These are phyloP conservation scores for Cladosporium halotolerans DNA, from an alignment of 2,329 filamentous ascomycete species.

Conservation along the genomic window DNA sequence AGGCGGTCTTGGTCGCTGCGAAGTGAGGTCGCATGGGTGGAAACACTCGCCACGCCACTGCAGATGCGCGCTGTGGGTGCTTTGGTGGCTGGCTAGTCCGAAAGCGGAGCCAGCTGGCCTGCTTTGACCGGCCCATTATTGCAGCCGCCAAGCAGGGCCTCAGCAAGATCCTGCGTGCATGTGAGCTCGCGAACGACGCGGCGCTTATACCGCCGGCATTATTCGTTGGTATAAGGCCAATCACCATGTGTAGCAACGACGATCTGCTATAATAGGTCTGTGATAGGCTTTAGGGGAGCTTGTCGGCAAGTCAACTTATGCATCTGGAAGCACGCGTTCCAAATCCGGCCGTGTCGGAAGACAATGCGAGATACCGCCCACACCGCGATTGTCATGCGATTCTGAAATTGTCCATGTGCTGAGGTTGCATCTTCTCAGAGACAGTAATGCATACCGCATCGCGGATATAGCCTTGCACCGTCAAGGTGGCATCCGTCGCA, in stretches of 20 bases:
- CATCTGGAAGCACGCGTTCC: background rate
- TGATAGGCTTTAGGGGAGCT: background rate
- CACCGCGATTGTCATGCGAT: too few species aligned
- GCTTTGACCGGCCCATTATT: background rate
- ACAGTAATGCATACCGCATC: too few species aligned
- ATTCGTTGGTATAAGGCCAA: background rate
- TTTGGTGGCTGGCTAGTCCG: background rate
- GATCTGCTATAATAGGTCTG: background rate
- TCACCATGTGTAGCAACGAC: background rate
- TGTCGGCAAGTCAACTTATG: background rate
- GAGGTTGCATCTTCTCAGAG: too few species aligned
- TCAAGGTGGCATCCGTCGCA: too few species aligned
- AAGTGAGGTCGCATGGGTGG: background rate
- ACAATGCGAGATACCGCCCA: background rate
- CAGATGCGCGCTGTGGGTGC: background rate
- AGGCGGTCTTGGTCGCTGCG: background rate
- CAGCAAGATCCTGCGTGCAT: background rate
- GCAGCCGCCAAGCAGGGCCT: background rate
- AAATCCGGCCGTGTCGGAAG: background rate
- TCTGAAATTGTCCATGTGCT: too few species aligned
- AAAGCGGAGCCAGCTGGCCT: background rate
- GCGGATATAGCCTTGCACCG: too few species aligned
- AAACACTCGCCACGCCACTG: background rate
- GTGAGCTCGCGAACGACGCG: background rate
- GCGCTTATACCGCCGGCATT: constrained; percentile 2